Evolutionary conservation across 2,329 filamentous ascomycete genomes (phyloP).

Genomic region (Fusarium sp.): DNA sequence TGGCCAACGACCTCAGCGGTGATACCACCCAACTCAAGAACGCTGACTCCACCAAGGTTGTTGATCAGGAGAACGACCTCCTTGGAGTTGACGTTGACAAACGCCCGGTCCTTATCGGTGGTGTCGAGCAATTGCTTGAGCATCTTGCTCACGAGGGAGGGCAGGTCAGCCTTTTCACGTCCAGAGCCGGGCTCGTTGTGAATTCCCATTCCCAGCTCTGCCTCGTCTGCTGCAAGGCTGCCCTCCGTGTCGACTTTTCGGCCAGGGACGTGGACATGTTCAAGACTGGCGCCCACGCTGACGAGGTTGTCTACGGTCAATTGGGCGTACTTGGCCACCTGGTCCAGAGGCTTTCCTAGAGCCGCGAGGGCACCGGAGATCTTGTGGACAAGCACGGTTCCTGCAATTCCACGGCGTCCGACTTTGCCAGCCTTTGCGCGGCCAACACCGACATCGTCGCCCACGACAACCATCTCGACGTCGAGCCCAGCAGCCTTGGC

Average conservation of each 20-base stretch:
- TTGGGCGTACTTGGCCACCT: conserved; percentile 78
- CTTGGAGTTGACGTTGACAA: conserved; percentile 69
- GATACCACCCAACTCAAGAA: conserved; percentile 77
- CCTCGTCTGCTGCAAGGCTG: conserved; percentile 64
- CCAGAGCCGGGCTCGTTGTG: conserved; percentile 75
- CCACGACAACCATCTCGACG: conserved; percentile 91
- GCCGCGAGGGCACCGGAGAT: conserved; percentile 86
- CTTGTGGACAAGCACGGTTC: conserved; percentile 92
- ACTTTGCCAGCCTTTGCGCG: conserved; percentile 87
- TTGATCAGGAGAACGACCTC: conserved; percentile 78
- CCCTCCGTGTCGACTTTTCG: conserved; percentile 70
- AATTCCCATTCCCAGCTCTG: conserved; percentile 80
- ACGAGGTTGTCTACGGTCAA: conserved; percentile 80
- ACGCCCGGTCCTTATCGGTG: conserved; percentile 75
- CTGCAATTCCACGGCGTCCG: conserved; percentile 88
- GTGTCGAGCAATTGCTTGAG: conserved; percentile 74
- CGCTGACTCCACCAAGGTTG: conserved; percentile 79
- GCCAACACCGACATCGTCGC: conserved; percentile 91
- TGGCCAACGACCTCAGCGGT: conserved; percentile 74
- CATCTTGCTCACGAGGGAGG: conserved; percentile 71
- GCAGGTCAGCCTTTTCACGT: conserved; percentile 62
- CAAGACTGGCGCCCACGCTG: conserved; percentile 85
- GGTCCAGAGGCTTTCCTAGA: conserved; percentile 71
- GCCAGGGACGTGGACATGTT: conserved; percentile 94
- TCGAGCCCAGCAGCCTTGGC: conserved; percentile 80